phyloP scores from a whole-genome alignment of 2,329 filamentous ascomycete genomes.

The Metarhizium anisopliae region DNA sequence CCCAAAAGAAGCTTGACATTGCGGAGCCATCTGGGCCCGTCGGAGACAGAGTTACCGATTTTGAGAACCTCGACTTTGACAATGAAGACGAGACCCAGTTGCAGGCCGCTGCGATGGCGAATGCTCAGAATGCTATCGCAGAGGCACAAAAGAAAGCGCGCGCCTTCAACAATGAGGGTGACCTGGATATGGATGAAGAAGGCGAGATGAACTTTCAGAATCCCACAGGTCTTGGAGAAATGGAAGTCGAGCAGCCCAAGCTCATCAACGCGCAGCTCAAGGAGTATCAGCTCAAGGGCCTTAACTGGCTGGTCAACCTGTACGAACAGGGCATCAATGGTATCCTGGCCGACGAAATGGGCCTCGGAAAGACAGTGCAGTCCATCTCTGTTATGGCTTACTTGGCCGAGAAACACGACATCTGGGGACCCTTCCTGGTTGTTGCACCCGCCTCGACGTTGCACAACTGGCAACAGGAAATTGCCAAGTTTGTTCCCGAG shows the following conservation, averaged over 20 bases:
- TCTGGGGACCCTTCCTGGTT: conserved; percentile 96
- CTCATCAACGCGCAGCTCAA: conserved; percentile 91
- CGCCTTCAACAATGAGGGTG: conserved; percentile 74
- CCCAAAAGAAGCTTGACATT: conserved; percentile 37
- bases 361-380: conserved; percentile 97
- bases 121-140: conserved; percentile 91
- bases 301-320: conserved; percentile 97
- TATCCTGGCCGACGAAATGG: conserved; percentile 98
- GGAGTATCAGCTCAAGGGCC: conserved; percentile 97
- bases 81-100: conserved; percentile 82
- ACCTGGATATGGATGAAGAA: conserved; percentile 66
- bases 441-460: conserved; percentile 93
- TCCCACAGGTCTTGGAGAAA: conserved; percentile 85
- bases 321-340: conserved; percentile 99
- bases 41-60: conserved; percentile 73
- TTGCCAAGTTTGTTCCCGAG: conserved; percentile 85
- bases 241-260: conserved; percentile 89
- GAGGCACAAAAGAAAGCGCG: conserved; percentile 89
- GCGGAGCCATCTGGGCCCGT: conserved; percentile 44
- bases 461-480: conserved; percentile 99
- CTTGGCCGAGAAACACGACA: conserved; percentile 91
- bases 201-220: conserved; percentile 99
- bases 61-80: conserved; percentile 92
- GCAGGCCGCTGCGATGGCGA: conserved; percentile 79
- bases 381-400: conserved; percentile 99